Percentiles rank a stretch among this genome's conserved stretches.
phyloP scores from a whole-genome alignment of 129 eudicot genomes.

The Ambrosia artemisiifolia region DNA sequence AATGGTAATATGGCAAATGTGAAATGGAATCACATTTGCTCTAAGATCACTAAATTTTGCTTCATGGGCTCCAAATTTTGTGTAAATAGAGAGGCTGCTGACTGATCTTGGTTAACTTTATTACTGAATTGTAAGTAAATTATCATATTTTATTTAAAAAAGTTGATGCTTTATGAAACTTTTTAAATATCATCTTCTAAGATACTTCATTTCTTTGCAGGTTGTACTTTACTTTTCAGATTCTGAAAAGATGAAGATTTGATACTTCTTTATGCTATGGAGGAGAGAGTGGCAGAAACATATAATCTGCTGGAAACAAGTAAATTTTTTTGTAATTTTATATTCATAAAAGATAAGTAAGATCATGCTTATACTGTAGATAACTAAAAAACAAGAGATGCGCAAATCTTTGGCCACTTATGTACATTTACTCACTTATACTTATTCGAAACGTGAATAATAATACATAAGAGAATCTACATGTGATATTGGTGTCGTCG shows the following conservation, averaged over 20 bases:
- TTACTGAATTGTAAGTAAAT: conserved; percentile 12
- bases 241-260: background rate
- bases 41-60: background rate
- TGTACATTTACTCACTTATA: background rate
- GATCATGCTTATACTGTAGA: background rate
- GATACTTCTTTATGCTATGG: background rate
- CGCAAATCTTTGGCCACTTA: no score
- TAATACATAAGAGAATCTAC: no score
- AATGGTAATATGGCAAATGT: background rate
- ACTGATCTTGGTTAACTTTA: background rate
- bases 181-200: background rate
- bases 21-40: background rate
- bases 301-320: background rate
- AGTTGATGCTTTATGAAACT: background rate
- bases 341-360: background rate
- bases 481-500: no score
- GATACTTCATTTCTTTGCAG: background rate
- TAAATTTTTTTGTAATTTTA: background rate
- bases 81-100: background rate
- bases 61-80: background rate
- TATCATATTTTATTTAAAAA: background rate
- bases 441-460: background rate
- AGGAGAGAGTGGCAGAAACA: background rate
- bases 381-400: background rate
- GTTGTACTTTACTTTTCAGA: background rate